Base-by-base conservation (phyloP, 306 rosid genomes). In the Corylus americana region DNA sequence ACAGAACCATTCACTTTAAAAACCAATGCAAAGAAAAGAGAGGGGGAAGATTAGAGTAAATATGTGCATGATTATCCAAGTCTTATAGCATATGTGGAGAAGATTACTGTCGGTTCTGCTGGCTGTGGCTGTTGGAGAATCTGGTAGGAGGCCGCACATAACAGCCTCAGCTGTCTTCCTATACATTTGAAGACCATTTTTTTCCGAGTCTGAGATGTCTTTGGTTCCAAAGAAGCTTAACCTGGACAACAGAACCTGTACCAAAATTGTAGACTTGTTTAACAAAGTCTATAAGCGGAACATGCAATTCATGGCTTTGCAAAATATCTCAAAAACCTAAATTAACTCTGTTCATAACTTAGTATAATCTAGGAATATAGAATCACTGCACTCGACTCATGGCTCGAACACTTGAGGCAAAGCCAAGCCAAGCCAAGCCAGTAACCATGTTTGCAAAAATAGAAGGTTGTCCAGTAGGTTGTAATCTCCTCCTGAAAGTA, bases 191-290 rank as follows among this genome's bases (percentile, higher is more conserved):
- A 95, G 88, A 68, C 87, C 93, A 42, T 87, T 83, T 61, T 73
- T 80, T 75, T 62, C 71, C 4, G 86, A 79, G 73, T 57, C 81
- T 50, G 94, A 85, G 70, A 66, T 20, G 50, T 63, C 92, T 70
- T 91, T 88, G 50, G 84, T 78, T 64, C 87, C 93, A 63, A 95
- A 89, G 85, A 95, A 91, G 91, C 81, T 90, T 85, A 95, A 71
- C 85, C 99, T 92, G 70, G 99, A 82, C 73, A 95, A 77, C 88
- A 95, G 87, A 82, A 95, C 98, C 99, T 95, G 93, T 90, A 84
- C 9, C 29, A 75, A 84, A 68, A 77, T 78, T 58, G 29, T 35
- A 79, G 58, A 37, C 54, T 66, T 67, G 63, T 70, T 37, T 22
- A 53, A 48, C 72, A 50, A 68, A 77, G 17, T 31, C 71, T 29